A percentile compares a stretch with the other conserved stretches of the same genome.
Conservation (phyloP, 2,329 filamentous ascomycete genomes). For the Aureobasidium sp. region DNA sequence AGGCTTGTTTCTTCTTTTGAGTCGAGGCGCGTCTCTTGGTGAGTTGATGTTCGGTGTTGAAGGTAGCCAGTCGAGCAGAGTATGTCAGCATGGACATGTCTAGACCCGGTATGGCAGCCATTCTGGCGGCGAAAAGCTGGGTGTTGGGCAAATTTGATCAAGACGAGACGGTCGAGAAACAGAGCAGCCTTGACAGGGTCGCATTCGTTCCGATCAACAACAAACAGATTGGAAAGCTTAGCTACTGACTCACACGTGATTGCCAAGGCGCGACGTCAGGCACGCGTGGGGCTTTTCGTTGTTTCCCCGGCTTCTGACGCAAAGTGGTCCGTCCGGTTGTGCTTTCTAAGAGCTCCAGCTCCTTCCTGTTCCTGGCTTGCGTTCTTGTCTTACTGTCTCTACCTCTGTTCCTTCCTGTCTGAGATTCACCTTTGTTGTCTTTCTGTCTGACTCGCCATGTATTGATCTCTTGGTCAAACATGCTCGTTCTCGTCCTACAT, state of each 20-base stretch:
- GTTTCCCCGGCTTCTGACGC: conserved; percentile 10
- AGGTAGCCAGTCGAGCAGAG: conserved; percentile 60
- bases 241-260: neutral
- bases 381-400: neutral
- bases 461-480: neutral
- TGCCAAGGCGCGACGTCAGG: conserved; percentile 5
- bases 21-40: conserved; percentile 65
- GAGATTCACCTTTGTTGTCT: neutral
- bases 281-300: conserved; percentile 3
- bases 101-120: conserved; percentile 5
- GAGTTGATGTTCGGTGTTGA: conserved; percentile 57
- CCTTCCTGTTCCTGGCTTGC: conserved; percentile 2
- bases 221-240: conserved; percentile 8
- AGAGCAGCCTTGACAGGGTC: neutral
- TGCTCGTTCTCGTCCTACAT: neutral
- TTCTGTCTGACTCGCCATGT: neutral
- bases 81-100: conserved; percentile 12
- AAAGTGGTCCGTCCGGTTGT: neutral
- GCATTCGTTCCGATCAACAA: neutral
- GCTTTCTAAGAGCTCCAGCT: neutral
- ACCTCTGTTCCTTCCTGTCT: neutral
- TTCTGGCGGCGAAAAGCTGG: neutral
- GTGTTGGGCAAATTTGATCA: neutral
- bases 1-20: conserved; percentile 51
- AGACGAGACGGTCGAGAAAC: neutral